A percentile compares a stretch with the other conserved stretches of the same genome.
These are phyloP conservation scores for Fraxinus americana DNA, from an alignment of 257 asterid species.

Conservation along the genomic window DNA sequence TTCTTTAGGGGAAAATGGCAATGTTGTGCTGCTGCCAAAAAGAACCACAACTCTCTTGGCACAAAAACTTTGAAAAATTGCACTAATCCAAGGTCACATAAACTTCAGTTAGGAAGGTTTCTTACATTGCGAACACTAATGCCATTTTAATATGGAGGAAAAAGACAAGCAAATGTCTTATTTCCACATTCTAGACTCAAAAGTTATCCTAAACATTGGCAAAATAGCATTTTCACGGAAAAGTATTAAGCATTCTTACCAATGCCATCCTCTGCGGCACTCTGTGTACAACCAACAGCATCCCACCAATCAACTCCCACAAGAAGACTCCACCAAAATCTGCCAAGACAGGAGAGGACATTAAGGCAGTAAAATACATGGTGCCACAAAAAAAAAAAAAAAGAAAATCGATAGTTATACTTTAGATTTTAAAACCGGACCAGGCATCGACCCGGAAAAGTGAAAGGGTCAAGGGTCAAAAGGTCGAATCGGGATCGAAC, in stretches of 20 bases:
- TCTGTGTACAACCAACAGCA: constrained; percentile 99
- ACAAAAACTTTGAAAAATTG: not conserved
- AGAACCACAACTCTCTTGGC: not conserved
- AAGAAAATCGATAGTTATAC: constrained; percentile 1
- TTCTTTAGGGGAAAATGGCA: not conserved
- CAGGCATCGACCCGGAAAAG: no score
- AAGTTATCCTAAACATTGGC: constrained; percentile 9
- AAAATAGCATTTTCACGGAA: constrained; percentile 13
- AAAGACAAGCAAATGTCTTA: not conserved
- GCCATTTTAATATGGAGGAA: constrained; percentile 1
- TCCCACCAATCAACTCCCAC: constrained; percentile 99
- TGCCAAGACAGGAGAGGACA: constrained; percentile 35
- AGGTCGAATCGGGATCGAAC: no score
- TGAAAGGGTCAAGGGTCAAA: no score
- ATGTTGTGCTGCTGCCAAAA: constrained; percentile 1
- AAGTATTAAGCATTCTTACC: constrained; percentile 51
- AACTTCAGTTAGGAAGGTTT: not conserved
- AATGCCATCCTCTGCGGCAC: constrained; percentile 98
- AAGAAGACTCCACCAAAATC: constrained; percentile 99
- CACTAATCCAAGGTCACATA: not conserved
- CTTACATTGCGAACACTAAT: constrained; percentile 18
- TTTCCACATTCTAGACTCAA: constrained; percentile 1
- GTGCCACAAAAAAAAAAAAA: constrained; percentile 9
- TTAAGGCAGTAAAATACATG: constrained; percentile 17
- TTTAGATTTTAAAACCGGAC: not conserved